A percentile compares a stretch with the other conserved stretches of the same genome.
phyloP scores from a whole-genome alignment of 257 asterid genomes.

The Rubia yunnanensis region DNA sequence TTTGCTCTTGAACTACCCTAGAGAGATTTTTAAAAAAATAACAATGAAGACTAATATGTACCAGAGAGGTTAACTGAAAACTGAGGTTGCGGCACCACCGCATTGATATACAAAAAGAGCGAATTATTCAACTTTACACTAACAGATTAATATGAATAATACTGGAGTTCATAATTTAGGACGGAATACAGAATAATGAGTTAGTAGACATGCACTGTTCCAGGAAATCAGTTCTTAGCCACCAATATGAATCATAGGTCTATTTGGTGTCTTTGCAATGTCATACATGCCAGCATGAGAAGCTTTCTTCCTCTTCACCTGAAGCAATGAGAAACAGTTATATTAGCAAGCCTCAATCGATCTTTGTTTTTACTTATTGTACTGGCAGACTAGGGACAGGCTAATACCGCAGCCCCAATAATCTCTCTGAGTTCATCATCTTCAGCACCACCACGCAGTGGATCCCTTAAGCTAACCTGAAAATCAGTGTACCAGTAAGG shows the following conservation, averaged over 20 bases:
- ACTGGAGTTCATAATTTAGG: not conserved
- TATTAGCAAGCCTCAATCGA: not conserved
- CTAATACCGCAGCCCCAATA: constrained; percentile 69
- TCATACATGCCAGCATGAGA: constrained; percentile 96
- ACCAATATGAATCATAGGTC: constrained; percentile 97
- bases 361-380: constrained; percentile 2
- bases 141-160: not conserved
- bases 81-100: not conserved
- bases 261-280: constrained; percentile 83
- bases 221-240: constrained; percentile 31
- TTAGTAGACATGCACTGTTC: constrained; percentile 1
- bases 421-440: constrained; percentile 71
- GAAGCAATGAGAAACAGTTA: constrained; percentile 15
- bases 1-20: not conserved
- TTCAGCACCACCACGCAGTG: constrained; percentile 66
- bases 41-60: not conserved
- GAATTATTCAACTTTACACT: not conserved
- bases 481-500: constrained; percentile 4
- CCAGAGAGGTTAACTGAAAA: not conserved
- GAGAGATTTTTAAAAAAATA: not conserved
- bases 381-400: constrained; percentile 12
- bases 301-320: constrained; percentile 92
- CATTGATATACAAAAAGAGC: not conserved
- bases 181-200: not conserved
- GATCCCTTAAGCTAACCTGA: constrained; percentile 97